Base-by-base conservation (phyloP, 371 early-diverging fungal genomes). In the Polyrhizophydium stewartii region DNA sequence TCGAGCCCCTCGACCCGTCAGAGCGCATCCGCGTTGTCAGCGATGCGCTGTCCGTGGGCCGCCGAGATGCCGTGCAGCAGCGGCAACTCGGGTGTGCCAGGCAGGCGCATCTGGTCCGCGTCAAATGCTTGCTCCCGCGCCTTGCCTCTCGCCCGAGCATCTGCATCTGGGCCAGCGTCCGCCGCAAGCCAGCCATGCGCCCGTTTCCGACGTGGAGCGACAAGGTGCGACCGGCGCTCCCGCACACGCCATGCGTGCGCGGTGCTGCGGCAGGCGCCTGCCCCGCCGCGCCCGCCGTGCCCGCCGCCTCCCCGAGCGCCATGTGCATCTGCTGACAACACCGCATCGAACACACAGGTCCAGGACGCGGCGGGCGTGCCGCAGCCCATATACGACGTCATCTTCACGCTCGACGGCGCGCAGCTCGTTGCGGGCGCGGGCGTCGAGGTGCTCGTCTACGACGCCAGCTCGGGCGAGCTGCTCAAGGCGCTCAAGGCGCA, bases 361-460 rank as follows among this genome's bases (percentile, higher is more conserved):
- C 69, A 69, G 61, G 76, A 78, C 52, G 56, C 61, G 16, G 69
- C 71, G 49, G 79, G 75, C 13, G 40, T 58, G 2, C 51, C 56
- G 43, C 75, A 75, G 56, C 79, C 78, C 21, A 76, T 81, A 17
- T 76, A 77, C 61, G 73, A 69, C 43, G 56, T 81, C n/a, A 61
- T 73, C 9, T 83, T 74, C 66, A 66, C 70, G 45, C 66, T 60
- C 3, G 77, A 77, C 55, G 82, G 76, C 21, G 58, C 66, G 13
- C 76, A 76, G 50, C 65, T 83, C 2, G 59, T 79, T 17, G 81
- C 71, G 13, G 67, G 75, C 7, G 76, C 72, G 2, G 79, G 79
- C 1, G 41, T 68, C 0, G 77, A 78, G 57, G 57, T 83, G 5
- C 68, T 83, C 16, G 71, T 83, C 30, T 83, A 81, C 66, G 69